Percentiles rank a stretch among this genome's conserved stretches.
Conservation (phyloP, 257 asterid genomes). For the Salvia hispanica region DNA sequence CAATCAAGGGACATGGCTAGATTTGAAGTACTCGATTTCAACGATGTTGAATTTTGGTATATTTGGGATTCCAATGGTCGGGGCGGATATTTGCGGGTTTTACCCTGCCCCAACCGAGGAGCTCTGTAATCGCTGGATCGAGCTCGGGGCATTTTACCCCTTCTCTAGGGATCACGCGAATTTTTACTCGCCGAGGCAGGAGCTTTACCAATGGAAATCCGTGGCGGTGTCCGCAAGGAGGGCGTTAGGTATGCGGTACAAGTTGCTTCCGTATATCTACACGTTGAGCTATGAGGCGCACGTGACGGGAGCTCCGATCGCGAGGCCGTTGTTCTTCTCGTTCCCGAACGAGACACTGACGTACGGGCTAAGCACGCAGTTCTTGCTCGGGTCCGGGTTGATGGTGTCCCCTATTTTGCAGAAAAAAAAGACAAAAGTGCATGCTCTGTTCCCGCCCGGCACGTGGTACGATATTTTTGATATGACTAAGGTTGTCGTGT, state of each 20-base stretch:
- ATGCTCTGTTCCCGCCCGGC: slow-evolving; percentile 66
- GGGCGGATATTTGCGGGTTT: slow-evolving; percentile 89
- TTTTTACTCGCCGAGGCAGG: slow-evolving; percentile 77
- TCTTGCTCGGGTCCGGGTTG: slow-evolving; percentile 69
- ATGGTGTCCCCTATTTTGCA: slow-evolving; percentile 81
- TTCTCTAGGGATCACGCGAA: slow-evolving; percentile 88
- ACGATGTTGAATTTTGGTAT: slow-evolving; percentile 76
- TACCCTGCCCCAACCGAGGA: slow-evolving; percentile 83
- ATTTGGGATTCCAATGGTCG: slow-evolving; percentile 92
- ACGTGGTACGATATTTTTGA: slow-evolving; percentile 73
- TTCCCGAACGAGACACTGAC: slow-evolving; percentile 51
- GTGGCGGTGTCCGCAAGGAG: slow-evolving; percentile 79
- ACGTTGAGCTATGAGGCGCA: slow-evolving; percentile 78
- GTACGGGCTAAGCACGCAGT: slow-evolving; percentile 72
- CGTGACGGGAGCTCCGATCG: slow-evolving; percentile 72
- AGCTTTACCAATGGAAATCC: slow-evolving; percentile 84
- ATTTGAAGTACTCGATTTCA: slow-evolving; percentile 64
- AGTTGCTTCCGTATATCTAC: slow-evolving; percentile 65
- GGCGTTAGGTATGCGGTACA: slow-evolving; percentile 84
- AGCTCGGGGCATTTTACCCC: slow-evolving; percentile 85
- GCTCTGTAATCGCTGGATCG: slow-evolving; percentile 88
- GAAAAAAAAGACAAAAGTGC: slow-evolving; percentile 47
- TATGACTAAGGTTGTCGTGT: slow-evolving; percentile 57
- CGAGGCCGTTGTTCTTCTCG: slow-evolving; percentile 71
- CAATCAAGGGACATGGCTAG: slow-evolving; percentile 79